These are phyloP conservation scores for Tulasnella sp. DNA, from an alignment of 768 basidiomycete genomes.

Conservation along the genomic window DNA sequence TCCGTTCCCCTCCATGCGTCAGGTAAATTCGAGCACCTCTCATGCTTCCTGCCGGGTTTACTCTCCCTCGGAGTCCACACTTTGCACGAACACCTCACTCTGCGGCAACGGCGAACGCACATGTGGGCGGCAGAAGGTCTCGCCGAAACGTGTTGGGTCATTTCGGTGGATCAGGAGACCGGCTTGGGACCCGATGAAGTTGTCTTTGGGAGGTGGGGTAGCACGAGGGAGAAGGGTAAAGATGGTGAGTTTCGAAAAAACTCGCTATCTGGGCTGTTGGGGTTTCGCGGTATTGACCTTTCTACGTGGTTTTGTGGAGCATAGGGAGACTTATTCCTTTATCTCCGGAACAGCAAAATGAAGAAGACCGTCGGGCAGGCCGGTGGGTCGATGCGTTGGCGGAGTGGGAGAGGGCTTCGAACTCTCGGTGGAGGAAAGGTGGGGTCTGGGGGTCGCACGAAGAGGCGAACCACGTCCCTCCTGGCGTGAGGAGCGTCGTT, in stretches of 20 bases:
- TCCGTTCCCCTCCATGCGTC: conserved; percentile 35
- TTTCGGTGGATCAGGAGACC: conserved; percentile 70
- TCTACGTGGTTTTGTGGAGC: background rate
- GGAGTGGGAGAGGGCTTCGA: conserved; percentile 48
- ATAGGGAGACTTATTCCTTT: background rate
- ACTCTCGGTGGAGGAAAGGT: conserved; percentile 27
- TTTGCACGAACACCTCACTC: conserved; percentile 35
- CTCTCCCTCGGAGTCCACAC: conserved; percentile 70
- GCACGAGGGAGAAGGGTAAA: background rate
- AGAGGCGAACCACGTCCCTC: conserved; percentile 22
- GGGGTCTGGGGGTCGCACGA: conserved; percentile 31
- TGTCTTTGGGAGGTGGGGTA: conserved; percentile 43
- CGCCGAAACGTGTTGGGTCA: conserved; percentile 70
- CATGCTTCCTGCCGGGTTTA: conserved; percentile 77
- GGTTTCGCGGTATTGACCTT: background rate
- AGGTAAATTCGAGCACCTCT: conserved; percentile 64
- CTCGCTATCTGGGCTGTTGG: too few relatives aligned
- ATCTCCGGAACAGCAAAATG: conserved; percentile 47
- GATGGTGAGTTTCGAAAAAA: background rate
- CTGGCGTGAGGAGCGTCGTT: conserved; percentile 25
- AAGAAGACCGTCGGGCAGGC: conserved; percentile 51
- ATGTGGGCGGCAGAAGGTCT: conserved; percentile 77
- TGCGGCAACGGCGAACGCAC: conserved; percentile 58
- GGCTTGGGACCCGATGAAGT: conserved; percentile 72
- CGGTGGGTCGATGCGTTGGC: conserved; percentile 44